These are phyloP conservation scores for Pseudogymnoascus verrucosus DNA, from an alignment of 2,329 filamentous ascomycete genomes.

Conservation along the genomic window DNA sequence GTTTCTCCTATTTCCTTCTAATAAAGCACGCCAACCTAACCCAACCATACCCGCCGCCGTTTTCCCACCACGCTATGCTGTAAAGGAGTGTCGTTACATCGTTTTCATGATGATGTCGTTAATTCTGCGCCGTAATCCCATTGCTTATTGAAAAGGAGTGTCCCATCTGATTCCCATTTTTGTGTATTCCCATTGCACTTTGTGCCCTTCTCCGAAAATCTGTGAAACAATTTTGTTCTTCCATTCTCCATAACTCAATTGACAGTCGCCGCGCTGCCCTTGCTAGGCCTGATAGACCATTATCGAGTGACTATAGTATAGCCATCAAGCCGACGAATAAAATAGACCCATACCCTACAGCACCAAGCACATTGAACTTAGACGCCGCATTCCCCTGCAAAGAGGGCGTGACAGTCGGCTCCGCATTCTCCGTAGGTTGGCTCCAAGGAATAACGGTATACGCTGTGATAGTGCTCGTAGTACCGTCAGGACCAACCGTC, in stretches of 20 bases:
- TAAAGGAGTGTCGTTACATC: slow-evolving; percentile 3
- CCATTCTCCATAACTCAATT: not conserved
- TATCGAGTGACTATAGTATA: not conserved
- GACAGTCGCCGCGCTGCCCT: not conserved
- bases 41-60: not conserved
- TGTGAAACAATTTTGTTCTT: not conserved
- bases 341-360: not conserved
- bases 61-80: not conserved
- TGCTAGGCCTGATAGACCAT: not conserved
- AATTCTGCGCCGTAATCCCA: not conserved
- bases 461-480: not conserved
- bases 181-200: not conserved
- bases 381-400: not conserved
- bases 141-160: not conserved
- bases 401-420: not conserved
- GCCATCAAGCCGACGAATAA: not conserved
- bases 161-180: not conserved
- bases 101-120: slow-evolving; percentile 1
- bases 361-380: not conserved
- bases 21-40: not conserved
- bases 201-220: not conserved
- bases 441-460: not conserved
- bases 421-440: not conserved
- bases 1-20: not conserved
- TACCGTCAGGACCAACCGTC: not conserved